phyloP scores from a whole-genome alignment of 495 filamentous ascomycete species.

The Cudoniella acicularis region DNA sequence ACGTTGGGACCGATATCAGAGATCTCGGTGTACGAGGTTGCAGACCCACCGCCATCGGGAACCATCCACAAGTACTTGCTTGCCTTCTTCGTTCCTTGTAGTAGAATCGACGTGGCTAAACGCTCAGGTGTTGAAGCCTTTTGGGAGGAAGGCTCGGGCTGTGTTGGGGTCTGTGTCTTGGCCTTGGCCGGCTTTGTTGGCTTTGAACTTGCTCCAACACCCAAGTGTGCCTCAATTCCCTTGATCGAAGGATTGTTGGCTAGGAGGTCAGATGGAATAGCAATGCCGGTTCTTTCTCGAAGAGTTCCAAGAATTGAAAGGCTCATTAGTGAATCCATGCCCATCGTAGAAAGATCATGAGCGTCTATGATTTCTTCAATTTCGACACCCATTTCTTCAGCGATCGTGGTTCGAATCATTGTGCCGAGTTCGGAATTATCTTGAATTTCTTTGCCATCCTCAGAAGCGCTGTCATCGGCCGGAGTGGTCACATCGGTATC shows the following conservation, averaged over 20 bases:
- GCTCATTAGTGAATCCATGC: slow-evolving; percentile 59
- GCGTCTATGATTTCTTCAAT: slow-evolving; percentile 56
- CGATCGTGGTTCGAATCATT: slow-evolving; percentile 46
- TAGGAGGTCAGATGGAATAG: slow-evolving; percentile 45
- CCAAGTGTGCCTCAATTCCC: slow-evolving; percentile 16
- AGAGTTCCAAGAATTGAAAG: slow-evolving; percentile 52
- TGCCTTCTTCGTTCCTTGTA: slow-evolving; percentile 60
- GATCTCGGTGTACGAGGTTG: slow-evolving; percentile 58
- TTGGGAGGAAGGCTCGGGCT: not conserved
- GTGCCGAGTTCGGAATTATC: slow-evolving; percentile 4
- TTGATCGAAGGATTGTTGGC: slow-evolving; percentile 38
- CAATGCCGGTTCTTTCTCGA: slow-evolving; percentile 52
- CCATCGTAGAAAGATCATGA: slow-evolving; percentile 48
- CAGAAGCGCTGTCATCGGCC: slow-evolving; percentile 12
- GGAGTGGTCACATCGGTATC: slow-evolving; percentile 20
- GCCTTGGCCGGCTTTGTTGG: slow-evolving; percentile 4
- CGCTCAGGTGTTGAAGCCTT: slow-evolving; percentile 1
- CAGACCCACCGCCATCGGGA: slow-evolving; percentile 73
- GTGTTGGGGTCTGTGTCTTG: not conserved
- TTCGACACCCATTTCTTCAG: slow-evolving; percentile 64
- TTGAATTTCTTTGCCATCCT: slow-evolving; percentile 20
- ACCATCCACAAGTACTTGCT: slow-evolving; percentile 66
- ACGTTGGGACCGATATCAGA: slow-evolving; percentile 44
- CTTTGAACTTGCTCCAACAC: not conserved
- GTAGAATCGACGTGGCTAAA: slow-evolving; percentile 46